Evolutionary conservation across 169 alveolate genomes (phyloP), one percentile per base, ranked within the genome.

Genomic region (Babesia caballi): DNA sequence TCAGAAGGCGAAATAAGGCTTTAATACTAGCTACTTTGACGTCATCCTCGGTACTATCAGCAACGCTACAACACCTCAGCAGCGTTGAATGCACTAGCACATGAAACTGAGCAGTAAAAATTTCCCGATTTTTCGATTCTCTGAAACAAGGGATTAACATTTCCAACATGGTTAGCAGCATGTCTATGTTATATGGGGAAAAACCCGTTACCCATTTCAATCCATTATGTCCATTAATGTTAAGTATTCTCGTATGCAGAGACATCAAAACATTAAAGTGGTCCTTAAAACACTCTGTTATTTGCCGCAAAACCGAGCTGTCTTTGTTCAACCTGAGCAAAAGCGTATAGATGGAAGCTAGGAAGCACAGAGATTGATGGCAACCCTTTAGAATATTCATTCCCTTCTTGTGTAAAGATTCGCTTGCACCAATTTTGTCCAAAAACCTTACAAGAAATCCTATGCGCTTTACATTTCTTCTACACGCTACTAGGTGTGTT

Each of bases 31-130:
- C 12, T 28, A 53, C 6, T 32, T 46, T 53, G 30, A 32, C 36
- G 11, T 44, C 52, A 19, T 52, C 73, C 51, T 68, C 67, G 7
- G 46, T 4, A 44, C 67, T 28, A 33, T 76, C 85, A 25, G 42
- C 5, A n/a, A 46, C n/a, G 28, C 82, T 59, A 40, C 81, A 76
- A 33, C 66, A 76, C 49, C 19, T 53, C 0, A 76, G 50, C 35
- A 67, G 12, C 1, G 71, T 50, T 21, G 74, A 54, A 14, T 53
- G 63, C 15, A 76, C 47, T 25, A 76, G n/a, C 15, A 56, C 23
- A 3, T 66, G 53, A 38, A 76, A 66, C 11, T 35, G 30, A 19
- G 19, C 7, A 21, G 28, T 21, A n/a, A 66, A 23, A 12, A 33
- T 50, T 3, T 38, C 21, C 49, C 54, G 58, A 15, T 59, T 35